Conservation (phyloP, 106 monocot species). For the Triglochin maritima region DNA sequence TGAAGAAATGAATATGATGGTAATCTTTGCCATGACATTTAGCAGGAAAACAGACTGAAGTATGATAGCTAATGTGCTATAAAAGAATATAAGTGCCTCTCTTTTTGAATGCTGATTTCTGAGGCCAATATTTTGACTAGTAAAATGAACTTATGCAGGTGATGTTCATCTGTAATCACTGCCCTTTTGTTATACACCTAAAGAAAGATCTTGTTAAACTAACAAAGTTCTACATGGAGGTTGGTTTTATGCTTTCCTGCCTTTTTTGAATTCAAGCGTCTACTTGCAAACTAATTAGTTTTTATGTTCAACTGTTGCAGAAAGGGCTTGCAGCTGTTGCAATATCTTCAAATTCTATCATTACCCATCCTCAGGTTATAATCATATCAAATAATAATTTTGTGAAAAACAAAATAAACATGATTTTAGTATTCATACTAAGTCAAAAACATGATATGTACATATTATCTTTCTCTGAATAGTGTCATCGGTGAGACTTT, state of each 20-base stretch:
- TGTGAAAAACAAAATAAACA: too few relatives aligned
- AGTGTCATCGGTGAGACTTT: too few relatives aligned
- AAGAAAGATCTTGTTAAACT: conserved; percentile 85
- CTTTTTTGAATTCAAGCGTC: background rate
- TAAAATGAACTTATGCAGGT: conserved; percentile 41
- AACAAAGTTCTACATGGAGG: conserved; percentile 72
- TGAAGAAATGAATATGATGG: too few relatives aligned
- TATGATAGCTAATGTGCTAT: too few relatives aligned
- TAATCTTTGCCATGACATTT: too few relatives aligned
- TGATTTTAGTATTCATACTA: too few relatives aligned
- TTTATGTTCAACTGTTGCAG: conserved; percentile 27
- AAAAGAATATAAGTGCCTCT: too few relatives aligned
- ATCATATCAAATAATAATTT: background rate
- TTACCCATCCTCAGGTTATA: conserved; percentile 76
- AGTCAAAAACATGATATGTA: too few relatives aligned
- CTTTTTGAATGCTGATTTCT: too few relatives aligned
- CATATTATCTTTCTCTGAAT: too few relatives aligned
- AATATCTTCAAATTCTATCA: conserved; percentile 76
- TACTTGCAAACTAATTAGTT: background rate
- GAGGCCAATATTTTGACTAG: too few relatives aligned
- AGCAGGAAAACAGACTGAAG: too few relatives aligned
- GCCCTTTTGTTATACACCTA: conserved; percentile 89
- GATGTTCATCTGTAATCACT: conserved; percentile 98
- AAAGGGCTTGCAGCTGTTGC: conserved; percentile 83
- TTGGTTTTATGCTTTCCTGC: conserved; percentile 10